Evolutionary conservation across 2,329 filamentous ascomycete genomes (phyloP).

Genomic region (Acrocalymma vagum): DNA sequence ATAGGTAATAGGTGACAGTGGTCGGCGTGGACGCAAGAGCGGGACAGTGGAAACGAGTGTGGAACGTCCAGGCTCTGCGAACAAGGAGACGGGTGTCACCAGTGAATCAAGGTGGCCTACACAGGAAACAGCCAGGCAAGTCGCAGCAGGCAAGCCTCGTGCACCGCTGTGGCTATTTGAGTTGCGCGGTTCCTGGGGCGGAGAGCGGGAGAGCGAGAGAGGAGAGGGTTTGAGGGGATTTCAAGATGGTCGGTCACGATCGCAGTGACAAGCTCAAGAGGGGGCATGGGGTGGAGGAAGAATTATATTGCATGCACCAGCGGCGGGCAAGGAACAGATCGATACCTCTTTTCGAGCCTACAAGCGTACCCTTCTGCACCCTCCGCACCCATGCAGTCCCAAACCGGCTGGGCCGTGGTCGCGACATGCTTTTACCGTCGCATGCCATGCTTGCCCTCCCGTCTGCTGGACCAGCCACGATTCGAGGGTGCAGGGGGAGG

Average conservation of each 20-base stretch:
- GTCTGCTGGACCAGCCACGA: constrained; percentile 30
- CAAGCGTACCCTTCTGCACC: no score
- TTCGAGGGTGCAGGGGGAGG: constrained; percentile 15
- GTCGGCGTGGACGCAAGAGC: constrained; percentile 22
- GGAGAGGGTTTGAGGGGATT: no score
- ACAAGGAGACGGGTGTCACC: constrained; percentile 37
- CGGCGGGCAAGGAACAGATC: constrained; percentile 36
- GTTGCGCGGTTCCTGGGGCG: constrained; percentile 16
- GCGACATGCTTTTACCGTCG: constrained; percentile 14
- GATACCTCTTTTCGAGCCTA: constrained; percentile 25
- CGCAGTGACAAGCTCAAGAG: no score
- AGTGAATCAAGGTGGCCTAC: constrained; percentile 31
- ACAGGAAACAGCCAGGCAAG: constrained; percentile 16
- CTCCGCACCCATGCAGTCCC: constrained; percentile 22
- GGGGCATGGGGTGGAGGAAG: constrained; percentile 22
- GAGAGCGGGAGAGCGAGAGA: constrained; percentile 18
- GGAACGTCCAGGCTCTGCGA: constrained; percentile 31
- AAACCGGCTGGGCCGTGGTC: constrained; percentile 15
- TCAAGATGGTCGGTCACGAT: no score
- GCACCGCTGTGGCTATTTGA: constrained; percentile 31
- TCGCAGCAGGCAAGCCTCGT: constrained; percentile 29
- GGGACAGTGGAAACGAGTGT: constrained; percentile 43
- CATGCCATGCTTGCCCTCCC: constrained; percentile 32
- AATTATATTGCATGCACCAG: constrained; percentile 39
- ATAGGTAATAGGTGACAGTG: no score